Evolutionary conservation across 169 alveolate species (phyloP).

Genomic region (Plasmodium coatneyi): DNA sequence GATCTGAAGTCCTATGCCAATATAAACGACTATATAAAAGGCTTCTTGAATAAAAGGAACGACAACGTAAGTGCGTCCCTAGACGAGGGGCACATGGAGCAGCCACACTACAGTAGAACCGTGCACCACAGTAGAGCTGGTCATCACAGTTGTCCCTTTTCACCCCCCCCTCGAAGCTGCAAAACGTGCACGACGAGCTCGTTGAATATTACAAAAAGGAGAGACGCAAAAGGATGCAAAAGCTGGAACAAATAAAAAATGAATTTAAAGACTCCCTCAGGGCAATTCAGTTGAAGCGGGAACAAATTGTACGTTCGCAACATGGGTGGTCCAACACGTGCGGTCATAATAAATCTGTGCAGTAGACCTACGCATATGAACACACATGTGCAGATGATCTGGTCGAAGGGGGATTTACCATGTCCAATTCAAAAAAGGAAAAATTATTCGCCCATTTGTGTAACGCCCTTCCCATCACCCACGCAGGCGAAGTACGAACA

Average conservation of each 20-base stretch:
- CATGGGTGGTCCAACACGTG: not conserved
- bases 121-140: not conserved
- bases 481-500: conserved; percentile 29
- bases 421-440: not conserved
- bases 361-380: not conserved
- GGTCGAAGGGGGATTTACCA: not conserved
- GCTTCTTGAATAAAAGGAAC: conserved; percentile 47
- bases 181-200: conserved; percentile 48
- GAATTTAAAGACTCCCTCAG: conserved; percentile 4
- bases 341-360: not conserved
- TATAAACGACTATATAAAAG: conserved; percentile 45
- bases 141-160: not conserved
- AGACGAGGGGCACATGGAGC: not conserved
- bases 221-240: not conserved
- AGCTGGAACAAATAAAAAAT: conserved; percentile 27
- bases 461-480: not conserved
- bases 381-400: not conserved
- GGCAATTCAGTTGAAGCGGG: conserved; percentile 7
- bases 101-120: not conserved
- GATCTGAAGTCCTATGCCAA: conserved; percentile 18
- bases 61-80: conserved; percentile 33
- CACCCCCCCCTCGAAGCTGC: conserved; percentile 18
- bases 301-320: conserved; percentile 8
- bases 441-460: not conserved
- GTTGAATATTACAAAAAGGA: conserved; percentile 57